Evolutionary conservation across 345 rosid species (phyloP).

Genomic region (Citrus mangshanensis): DNA sequence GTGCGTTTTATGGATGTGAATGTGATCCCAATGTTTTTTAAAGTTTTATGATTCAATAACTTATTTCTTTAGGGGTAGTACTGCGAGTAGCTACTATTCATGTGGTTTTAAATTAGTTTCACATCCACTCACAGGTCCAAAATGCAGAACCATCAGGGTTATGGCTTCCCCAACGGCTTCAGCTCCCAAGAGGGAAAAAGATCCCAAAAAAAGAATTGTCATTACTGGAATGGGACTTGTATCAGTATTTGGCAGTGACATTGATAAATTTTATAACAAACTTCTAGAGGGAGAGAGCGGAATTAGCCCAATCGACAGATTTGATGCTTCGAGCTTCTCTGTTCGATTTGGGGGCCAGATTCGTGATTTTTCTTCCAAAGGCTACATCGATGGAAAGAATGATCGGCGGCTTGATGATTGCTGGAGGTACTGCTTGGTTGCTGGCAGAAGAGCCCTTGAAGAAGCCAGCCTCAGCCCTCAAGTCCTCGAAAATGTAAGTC

Average conservation of each 20-base stretch:
- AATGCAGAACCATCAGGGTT: constrained; percentile 40
- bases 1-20: neutral
- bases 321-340: constrained; percentile 52
- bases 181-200: constrained; percentile 51
- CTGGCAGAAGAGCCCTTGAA: constrained; percentile 54
- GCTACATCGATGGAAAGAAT: constrained; percentile 62
- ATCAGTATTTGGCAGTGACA: constrained; percentile 50
- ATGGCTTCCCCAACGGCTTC: constrained; percentile 41
- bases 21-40: neutral
- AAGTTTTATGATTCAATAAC: neutral
- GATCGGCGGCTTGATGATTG: constrained; percentile 67
- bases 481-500: constrained; percentile 47
- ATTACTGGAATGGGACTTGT: constrained; percentile 71
- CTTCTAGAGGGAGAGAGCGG: constrained; percentile 72
- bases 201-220: constrained; percentile 53
- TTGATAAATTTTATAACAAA: constrained; percentile 42
- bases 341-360: constrained; percentile 67
- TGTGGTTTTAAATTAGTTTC: neutral
- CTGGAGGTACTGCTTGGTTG: constrained; percentile 72
- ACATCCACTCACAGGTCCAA: constrained; percentile 32
- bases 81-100: too few relatives aligned
- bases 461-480: constrained; percentile 49
- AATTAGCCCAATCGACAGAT: constrained; percentile 54
- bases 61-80: neutral
- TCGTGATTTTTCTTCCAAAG: constrained; percentile 53